Evolutionary conservation across 306 rosid genomes (phyloP).

Genomic region (Prunus davidiana): DNA sequence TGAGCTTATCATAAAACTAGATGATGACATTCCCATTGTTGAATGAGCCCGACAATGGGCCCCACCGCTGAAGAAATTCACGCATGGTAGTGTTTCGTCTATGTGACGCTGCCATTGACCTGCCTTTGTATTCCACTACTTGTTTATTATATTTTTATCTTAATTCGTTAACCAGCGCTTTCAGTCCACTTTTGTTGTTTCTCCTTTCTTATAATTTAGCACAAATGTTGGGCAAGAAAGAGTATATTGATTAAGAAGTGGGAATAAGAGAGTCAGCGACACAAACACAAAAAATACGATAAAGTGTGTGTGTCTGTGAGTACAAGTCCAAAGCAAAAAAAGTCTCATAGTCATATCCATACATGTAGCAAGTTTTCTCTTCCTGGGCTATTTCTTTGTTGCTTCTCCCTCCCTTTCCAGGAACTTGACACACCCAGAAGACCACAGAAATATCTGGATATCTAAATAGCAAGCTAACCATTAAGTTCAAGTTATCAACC

Average conservation of each 20-base stretch:
- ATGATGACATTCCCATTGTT: background rate
- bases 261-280: background rate
- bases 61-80: background rate
- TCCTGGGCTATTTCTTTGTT: slow-evolving; percentile 11
- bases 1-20: too few species aligned
- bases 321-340: background rate
- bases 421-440: slow-evolving; percentile 3
- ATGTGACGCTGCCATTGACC: slow-evolving; percentile 1
- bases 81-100: background rate
- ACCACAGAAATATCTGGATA: background rate
- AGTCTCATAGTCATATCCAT: background rate
- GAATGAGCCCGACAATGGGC: slow-evolving; percentile 4
- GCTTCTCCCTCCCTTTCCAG: slow-evolving; percentile 18
- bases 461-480: too few species aligned
- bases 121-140: background rate
- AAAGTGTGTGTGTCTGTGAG: background rate
- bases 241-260: background rate
- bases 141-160: background rate
- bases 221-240: slow-evolving; percentile 4
- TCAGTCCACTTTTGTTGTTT: background rate
- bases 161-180: background rate
- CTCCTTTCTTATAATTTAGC: background rate
- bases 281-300: background rate
- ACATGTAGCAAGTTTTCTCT: background rate
- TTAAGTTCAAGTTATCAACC: too few species aligned